phyloP scores from a whole-genome alignment of 2,329 filamentous ascomycete genomes.

The Cladosporium oxysporum region DNA sequence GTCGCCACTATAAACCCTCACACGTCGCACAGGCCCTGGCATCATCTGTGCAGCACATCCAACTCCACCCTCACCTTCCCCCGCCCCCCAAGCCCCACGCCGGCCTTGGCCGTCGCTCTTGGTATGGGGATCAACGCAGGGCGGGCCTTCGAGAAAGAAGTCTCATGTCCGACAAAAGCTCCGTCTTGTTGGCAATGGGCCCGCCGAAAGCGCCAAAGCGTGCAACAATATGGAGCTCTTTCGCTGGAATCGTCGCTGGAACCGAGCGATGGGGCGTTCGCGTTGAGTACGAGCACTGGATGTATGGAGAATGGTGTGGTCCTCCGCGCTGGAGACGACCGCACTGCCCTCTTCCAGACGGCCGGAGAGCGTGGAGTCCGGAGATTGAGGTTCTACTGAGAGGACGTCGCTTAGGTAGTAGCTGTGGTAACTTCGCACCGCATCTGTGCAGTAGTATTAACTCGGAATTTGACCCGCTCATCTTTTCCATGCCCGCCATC shows the following conservation, averaged over 20 bases:
- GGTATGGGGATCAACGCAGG: conserved; percentile 16
- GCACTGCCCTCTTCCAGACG: background rate
- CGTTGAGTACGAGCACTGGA: background rate
- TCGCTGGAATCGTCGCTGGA: conserved; percentile 1
- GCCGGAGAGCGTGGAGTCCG: background rate
- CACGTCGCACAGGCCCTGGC: background rate
- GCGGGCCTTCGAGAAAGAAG: background rate
- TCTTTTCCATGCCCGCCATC: too few species aligned
- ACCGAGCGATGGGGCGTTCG: background rate
- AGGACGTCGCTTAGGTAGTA: background rate
- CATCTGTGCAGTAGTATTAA: background rate
- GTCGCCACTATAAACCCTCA: background rate
- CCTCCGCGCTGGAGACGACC: background rate
- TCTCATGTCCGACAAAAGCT: conserved; percentile 8
- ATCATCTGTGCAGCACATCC: background rate
- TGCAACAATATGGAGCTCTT: background rate
- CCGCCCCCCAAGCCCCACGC: conserved; percentile 1
- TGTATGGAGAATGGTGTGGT: background rate
- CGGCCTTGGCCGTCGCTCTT: background rate
- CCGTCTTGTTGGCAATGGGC: background rate
- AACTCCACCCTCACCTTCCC: background rate
- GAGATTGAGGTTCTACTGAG: background rate
- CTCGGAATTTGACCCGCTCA: background rate
- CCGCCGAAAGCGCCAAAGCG: background rate
- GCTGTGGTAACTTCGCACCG: background rate